Base-by-base conservation (phyloP, 495 filamentous ascomycete genomes). In the Neurospora sp. region DNA sequence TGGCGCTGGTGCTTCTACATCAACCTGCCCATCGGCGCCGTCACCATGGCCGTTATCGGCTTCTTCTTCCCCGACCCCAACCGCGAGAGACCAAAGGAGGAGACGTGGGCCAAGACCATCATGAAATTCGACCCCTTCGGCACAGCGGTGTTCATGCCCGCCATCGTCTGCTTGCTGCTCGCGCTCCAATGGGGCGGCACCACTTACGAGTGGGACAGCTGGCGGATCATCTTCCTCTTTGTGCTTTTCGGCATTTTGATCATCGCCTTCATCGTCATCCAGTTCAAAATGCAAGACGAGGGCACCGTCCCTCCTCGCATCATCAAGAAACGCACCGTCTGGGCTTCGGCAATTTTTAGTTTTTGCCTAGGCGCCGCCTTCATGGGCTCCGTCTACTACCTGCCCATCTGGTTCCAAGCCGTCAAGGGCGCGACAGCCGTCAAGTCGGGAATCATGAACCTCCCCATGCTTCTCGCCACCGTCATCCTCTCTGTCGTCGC, bases 1-100 rank as follows among this genome's bases (percentile, higher is more conserved):
- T 96, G 93, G 93, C 82, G 93, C 70, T 95, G 92, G 93, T 95
- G 92, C 76, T 94, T 96, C 80, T 94, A 88, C 78, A 92, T 92
- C 80, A 93, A 93, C 75, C 79, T 93, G 6, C 91, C 91, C 2
- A 83, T 94, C 69, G 92, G 93, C 53, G 91, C 84, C 35, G 78
- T 92, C 31, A 90, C 90, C 8, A 82, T 89, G 38, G 39, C 87
- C 4, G 87, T 89, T 71, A 85, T 93, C 69, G 75, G 88, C n/a
- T 75, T 91, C 80, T 86, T 89, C 77, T 83, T 87, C 45, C 86
- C 90, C 3, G 80, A 83, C 59, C 84, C 85, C 5, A 76, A 82
- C 72, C 75, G 81, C 70, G 71, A 61, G 39, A 71, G 70, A 69
- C 69, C 61, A 31, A 53, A n/a, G 72, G 80, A 81, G n/a, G 81